Percentiles rank a stretch among this genome's conserved stretches.
Evolutionary conservation across 345 rosid genomes (phyloP).

Genomic region (Dovyalis caffra): DNA sequence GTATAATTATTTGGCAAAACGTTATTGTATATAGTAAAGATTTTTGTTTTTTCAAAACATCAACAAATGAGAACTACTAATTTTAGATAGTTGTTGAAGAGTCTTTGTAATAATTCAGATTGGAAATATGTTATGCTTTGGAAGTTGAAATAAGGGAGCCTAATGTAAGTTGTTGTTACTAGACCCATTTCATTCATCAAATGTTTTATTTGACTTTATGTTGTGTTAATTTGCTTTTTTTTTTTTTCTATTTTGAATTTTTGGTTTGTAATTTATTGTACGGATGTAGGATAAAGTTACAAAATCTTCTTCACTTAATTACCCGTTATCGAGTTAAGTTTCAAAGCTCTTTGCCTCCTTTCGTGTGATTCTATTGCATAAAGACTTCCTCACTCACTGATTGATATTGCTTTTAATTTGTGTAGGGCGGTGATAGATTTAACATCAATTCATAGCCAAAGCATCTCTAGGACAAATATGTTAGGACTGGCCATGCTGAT

Average conservation of each 20-base stretch:
- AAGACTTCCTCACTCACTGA: too few species aligned
- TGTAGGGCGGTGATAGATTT: too few species aligned
- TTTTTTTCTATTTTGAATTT: background rate
- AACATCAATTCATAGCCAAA: too few species aligned
- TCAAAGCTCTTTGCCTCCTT: too few species aligned
- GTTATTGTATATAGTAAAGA: slow-evolving; percentile 17
- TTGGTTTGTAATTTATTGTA: too few species aligned
- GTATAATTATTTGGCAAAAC: slow-evolving; percentile 3
- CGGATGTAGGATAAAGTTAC: too few species aligned
- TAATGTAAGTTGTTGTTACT: slow-evolving; percentile 40
- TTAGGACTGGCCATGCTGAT: too few species aligned
- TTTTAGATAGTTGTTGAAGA: slow-evolving; percentile 45
- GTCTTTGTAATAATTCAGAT: slow-evolving; percentile 39
- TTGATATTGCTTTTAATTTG: too few species aligned
- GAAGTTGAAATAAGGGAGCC: slow-evolving; percentile 46
- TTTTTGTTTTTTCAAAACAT: slow-evolving; percentile 20
- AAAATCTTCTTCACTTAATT: too few species aligned
- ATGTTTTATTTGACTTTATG: background rate
- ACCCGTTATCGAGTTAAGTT: too few species aligned
- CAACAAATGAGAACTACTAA: slow-evolving; percentile 45
- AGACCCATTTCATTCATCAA: background rate
- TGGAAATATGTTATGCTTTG: slow-evolving; percentile 67
- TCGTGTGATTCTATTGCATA: too few species aligned
- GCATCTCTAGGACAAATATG: too few species aligned
- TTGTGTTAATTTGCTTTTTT: background rate